Evolutionary conservation across 2,329 filamentous ascomycete genomes (phyloP), one percentile per base, ranked within the genome.

Genomic region (Fusarium sambucinum): DNA sequence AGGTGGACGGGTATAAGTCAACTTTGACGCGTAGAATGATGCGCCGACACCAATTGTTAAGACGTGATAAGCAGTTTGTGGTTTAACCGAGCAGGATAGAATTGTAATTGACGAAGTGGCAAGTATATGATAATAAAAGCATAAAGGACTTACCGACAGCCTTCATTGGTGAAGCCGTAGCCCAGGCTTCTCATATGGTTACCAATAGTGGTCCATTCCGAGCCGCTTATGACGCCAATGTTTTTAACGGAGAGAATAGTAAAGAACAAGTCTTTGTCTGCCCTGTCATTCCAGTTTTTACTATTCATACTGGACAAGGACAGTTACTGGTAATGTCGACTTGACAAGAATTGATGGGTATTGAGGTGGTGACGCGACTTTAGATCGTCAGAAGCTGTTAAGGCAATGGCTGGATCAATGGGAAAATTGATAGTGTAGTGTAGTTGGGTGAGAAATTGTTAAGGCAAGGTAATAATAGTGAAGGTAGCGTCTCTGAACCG

Each of bases 101-200:
- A 32, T 47, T 45, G 40, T 11, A 30, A 50, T 37, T 23, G 35
- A 55, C 4, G 44, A 53, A 27, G 41, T 25, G 27, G 38, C 35
- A 11, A 56, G 19, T 27, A 27, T 30, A 52, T 56, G 23, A 53
- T 54, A 68, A 59, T 46, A 46, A 42, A 41, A 48, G 13, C 32
- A 42, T 25, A 58, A 37, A 27, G 51, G 48, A 84, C 86, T 80
- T 79, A 89, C 86, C 87, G 85, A 70, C 87, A 89, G 70, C 87
- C 87, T 75, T 89, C 86, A 80, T 89, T 89, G 19, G 87, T 89
- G 76, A 89, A 89, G 77, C 86, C 85, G 71, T 89, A 89, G 56
- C 87, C 86, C 59, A 88, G 72, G 35, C 78, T 77, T 63, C 87
- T 82, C 87, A 89, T 89, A 65, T 86, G 82, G 75, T 86, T 86